Percentiles rank a stretch among this genome's conserved stretches.
Conservation (phyloP, 129 eudicot genomes). For the Arctium lappa region DNA sequence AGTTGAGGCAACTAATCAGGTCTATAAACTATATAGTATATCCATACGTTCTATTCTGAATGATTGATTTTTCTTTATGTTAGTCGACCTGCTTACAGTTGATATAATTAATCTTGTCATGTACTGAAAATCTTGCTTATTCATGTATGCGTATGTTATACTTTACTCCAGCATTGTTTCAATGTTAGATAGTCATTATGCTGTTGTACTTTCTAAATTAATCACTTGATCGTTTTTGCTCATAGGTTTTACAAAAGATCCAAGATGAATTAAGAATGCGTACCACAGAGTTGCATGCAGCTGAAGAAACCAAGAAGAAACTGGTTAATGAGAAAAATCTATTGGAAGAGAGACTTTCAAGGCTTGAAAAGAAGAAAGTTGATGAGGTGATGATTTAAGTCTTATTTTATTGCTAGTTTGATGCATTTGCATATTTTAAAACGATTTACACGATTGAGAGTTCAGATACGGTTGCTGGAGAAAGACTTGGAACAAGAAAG, state of each 20-base stretch:
- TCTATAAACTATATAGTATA: slow-evolving; percentile 13
- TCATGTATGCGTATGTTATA: background rate
- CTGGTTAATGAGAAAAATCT: slow-evolving; percentile 61
- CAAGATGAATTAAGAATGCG: slow-evolving; percentile 85
- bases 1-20: slow-evolving; percentile 88
- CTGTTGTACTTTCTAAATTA: background rate
- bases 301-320: slow-evolving; percentile 76
- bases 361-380: slow-evolving; percentile 60
- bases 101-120: background rate
- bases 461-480: slow-evolving; percentile 56
- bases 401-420: background rate
- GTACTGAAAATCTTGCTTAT: background rate
- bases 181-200: background rate
- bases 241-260: slow-evolving; percentile 63
- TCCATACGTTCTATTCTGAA: background rate
- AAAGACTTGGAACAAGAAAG: slow-evolving; percentile 64
- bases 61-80: background rate
- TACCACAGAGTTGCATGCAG: slow-evolving; percentile 68
- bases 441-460: background rate
- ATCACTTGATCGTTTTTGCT: background rate
- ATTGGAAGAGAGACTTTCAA: slow-evolving; percentile 68
- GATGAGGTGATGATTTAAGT: slow-evolving; percentile 51
- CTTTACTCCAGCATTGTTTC: background rate
- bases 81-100: background rate
- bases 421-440: background rate